Evolutionary conservation across 306 rosid genomes (phyloP), one percentile per base, ranked within the genome.

Genomic region (Begonia peltatifolia): DNA sequence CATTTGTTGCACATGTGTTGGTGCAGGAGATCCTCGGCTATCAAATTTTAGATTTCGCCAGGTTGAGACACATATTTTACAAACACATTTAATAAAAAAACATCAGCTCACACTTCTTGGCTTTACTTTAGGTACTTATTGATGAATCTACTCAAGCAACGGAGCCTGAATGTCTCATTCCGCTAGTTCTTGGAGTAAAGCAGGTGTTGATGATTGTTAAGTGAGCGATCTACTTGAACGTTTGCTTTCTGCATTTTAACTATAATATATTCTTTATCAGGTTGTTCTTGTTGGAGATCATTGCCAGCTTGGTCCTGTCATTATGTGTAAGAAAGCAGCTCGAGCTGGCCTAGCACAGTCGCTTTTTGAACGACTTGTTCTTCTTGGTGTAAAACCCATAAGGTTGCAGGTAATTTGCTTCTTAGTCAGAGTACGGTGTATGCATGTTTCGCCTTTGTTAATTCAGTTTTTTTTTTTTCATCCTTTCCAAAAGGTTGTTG

Each of bases 101-200:
- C 53, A 56, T 57, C 61, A 60, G 54, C 76, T 66, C 56, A 74
- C 57, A 42, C 13, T 30, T 30, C 46, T 30, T 49, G 53, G 16
- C 13, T 30, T 47, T 71, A 47, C 44, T 65, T 11, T 64, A 92
- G 99, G 99, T 92, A 46, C 99, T 92, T 56, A 92, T 92, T 68
- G 99, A 92, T n/a, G 99, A 92, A 80, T 92, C 99, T 23, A 92
- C 99, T 61, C 99, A 92, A 57, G 86, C 99, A 53, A 92, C 96
- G 14, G 99, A 92, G 65, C 99, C 99, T 43, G 99, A 92, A 72
- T 92, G 99, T 60, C 96, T 92, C 35, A 92, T 92, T 66, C 99
- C 99, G 54, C 77, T 92, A 72, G 99, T 92, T 76, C 96, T 92
- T 53, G 99, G 99, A 54, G 99, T 89, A 49, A 92, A 92, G 77